These are phyloP conservation scores for Pogostemon cablin DNA, from an alignment of 257 asterid species.

Conservation along the genomic window DNA sequence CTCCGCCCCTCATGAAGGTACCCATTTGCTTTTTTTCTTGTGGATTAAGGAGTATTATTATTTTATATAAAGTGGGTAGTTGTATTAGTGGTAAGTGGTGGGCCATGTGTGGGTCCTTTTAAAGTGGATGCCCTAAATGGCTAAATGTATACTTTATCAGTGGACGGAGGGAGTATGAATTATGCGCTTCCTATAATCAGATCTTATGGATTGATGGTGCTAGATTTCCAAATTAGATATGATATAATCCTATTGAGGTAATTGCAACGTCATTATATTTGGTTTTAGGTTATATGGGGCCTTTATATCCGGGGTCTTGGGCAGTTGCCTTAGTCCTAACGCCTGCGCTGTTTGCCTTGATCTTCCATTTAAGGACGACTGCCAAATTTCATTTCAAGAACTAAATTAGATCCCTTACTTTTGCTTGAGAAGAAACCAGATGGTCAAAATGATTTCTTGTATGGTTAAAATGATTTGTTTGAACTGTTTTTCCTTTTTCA, in stretches of 20 bases:
- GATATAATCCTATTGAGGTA: neutral
- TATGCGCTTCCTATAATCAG: neutral
- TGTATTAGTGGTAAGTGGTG: too few relatives aligned
- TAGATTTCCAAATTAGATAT: neutral
- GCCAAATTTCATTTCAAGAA: conserved; percentile 10
- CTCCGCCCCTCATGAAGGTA: too few relatives aligned
- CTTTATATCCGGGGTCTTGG: neutral
- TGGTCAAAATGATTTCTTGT: conserved; percentile 1
- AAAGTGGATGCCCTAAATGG: too few relatives aligned
- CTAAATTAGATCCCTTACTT: conserved; percentile 8
- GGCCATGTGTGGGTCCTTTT: too few relatives aligned
- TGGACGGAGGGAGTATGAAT: neutral
- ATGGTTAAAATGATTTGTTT: conserved; percentile 15
- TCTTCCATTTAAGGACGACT: neutral
- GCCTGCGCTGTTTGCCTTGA: neutral
- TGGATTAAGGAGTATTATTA: too few relatives aligned
- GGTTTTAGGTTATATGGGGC: neutral
- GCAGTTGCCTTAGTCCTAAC: neutral
- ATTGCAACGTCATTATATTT: neutral
- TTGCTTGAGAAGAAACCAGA: conserved; percentile 19
- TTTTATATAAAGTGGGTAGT: too few relatives aligned
- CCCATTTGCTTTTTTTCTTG: too few relatives aligned
- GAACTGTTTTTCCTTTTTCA: conserved; percentile 26
- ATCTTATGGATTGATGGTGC: neutral
- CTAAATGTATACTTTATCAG: too few relatives aligned